These are phyloP conservation scores for Leishmania tropica DNA, from an alignment of 208 protist genomes.

Conservation along the genomic window DNA sequence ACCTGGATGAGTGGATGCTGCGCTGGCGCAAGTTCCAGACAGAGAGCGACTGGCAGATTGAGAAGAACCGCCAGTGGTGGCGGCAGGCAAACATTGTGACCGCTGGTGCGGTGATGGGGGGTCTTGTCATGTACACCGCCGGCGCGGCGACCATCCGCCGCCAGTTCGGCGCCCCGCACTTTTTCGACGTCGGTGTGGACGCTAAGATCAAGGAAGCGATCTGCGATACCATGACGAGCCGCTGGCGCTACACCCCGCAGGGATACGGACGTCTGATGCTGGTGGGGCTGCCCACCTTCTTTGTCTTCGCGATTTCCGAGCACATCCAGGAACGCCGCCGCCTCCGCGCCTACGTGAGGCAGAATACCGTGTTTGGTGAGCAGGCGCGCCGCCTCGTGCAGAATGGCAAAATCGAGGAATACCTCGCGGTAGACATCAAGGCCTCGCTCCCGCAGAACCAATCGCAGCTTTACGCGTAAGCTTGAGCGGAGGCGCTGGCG, in stretches of 20 bases:
- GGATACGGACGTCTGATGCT: slow-evolving; percentile 81
- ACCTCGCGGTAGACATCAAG: slow-evolving; percentile 83
- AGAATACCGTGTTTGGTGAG: slow-evolving; percentile 92
- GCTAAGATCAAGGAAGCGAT: slow-evolving; percentile 65
- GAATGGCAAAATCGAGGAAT: slow-evolving; percentile 87
- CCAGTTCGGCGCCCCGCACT: slow-evolving; percentile 85
- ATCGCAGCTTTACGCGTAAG: slow-evolving; percentile 66
- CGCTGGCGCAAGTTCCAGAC: slow-evolving; percentile 92
- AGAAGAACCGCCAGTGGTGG: slow-evolving; percentile 88
- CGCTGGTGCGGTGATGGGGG: slow-evolving; percentile 47
- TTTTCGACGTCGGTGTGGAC: slow-evolving; percentile 86
- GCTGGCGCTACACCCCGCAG: slow-evolving; percentile 85
- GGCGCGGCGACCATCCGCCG: slow-evolving; percentile 74
- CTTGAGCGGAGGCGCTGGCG: neutral
- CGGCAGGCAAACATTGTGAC: slow-evolving; percentile 63
- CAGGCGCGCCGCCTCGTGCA: slow-evolving; percentile 82
- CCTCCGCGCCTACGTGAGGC: slow-evolving; percentile 67
- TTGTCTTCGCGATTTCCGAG: slow-evolving; percentile 66
- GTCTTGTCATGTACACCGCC: slow-evolving; percentile 69
- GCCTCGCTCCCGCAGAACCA: slow-evolving; percentile 66
- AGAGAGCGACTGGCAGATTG: slow-evolving; percentile 88
- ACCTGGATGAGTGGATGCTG: slow-evolving; percentile 93
- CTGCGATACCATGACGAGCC: slow-evolving; percentile 54
- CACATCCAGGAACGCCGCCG: slow-evolving; percentile 79
- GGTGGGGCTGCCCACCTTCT: slow-evolving; percentile 78